These are phyloP conservation scores for Ocimum tenuiflorum DNA, from an alignment of 257 asterid genomes.

Conservation along the genomic window DNA sequence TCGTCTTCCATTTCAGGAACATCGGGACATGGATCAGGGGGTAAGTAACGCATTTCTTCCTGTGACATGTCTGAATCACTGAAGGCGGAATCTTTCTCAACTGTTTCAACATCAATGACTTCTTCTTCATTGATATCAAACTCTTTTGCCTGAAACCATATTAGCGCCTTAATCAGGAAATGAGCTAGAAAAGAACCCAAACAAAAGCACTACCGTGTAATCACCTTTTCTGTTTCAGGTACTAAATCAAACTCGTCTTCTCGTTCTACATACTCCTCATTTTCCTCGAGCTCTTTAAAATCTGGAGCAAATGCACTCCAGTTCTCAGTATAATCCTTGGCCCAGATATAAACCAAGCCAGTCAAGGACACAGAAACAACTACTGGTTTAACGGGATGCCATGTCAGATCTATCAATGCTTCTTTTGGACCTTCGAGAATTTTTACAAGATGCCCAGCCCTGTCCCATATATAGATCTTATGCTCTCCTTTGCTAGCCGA, in stretches of 20 bases:
- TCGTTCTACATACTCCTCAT: slow-evolving; percentile 84
- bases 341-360: slow-evolving; percentile 89
- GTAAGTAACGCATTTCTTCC: slow-evolving; percentile 69
- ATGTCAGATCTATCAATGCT: slow-evolving; percentile 74
- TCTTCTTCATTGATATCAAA: slow-evolving; percentile 67
- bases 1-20: slow-evolving; percentile 60
- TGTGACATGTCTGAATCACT: slow-evolving; percentile 88
- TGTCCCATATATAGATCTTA: slow-evolving; percentile 94
- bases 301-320: slow-evolving; percentile 99
- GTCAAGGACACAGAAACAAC: slow-evolving; percentile 79
- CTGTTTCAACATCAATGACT: slow-evolving; percentile 54
- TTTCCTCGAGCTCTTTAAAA: slow-evolving; percentile 90
- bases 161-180: slow-evolving; percentile 14
- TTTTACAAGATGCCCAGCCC: slow-evolving; percentile 86
- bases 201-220: background rate
- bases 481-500: slow-evolving; percentile 97
- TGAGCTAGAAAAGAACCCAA: background rate
- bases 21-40: slow-evolving; percentile 72
- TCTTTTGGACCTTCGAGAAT: slow-evolving; percentile 96
- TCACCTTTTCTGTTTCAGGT: slow-evolving; percentile 66
- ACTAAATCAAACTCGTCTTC: slow-evolving; percentile 88
- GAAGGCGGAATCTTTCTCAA: slow-evolving; percentile 69
- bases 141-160: slow-evolving; percentile 56
- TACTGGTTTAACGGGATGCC: slow-evolving; percentile 91
- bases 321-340: slow-evolving; percentile 91